Evolutionary conservation across 495 filamentous ascomycete species (phyloP).

Genomic region (Penicillium herquei): DNA sequence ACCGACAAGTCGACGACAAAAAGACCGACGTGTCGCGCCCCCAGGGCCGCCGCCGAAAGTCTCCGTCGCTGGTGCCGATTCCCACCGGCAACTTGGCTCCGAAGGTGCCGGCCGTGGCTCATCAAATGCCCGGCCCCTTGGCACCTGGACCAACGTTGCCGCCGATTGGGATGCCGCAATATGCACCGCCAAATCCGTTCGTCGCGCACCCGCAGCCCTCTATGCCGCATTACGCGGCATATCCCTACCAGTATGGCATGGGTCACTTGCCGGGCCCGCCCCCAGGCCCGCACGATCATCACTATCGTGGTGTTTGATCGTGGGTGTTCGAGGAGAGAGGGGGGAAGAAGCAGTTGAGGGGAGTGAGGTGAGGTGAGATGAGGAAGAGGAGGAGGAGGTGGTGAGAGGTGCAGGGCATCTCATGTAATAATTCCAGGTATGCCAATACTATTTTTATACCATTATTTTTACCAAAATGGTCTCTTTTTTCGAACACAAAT

Average conservation of each 20-base stretch:
- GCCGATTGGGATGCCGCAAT: slow-evolving; percentile 17
- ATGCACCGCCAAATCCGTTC: slow-evolving; percentile 17
- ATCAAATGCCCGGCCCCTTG: slow-evolving; percentile 22
- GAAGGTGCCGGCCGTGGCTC: slow-evolving; percentile 20
- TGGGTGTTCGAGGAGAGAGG: not conserved
- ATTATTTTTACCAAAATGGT: too few relatives aligned
- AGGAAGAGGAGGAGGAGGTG: too few relatives aligned
- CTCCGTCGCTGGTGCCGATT: slow-evolving; percentile 22
- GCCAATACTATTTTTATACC: too few relatives aligned
- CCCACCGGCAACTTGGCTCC: slow-evolving; percentile 26
- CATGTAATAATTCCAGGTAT: too few relatives aligned
- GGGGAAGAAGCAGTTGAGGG: not conserved
- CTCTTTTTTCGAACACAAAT: too few relatives aligned
- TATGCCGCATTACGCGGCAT: slow-evolving; percentile 22
- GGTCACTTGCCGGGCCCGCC: slow-evolving; percentile 10
- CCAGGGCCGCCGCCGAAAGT: slow-evolving; percentile 19
- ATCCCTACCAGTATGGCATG: slow-evolving; percentile 25
- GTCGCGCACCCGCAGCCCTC: slow-evolving; percentile 11
- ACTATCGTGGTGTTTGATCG: slow-evolving; percentile 5
- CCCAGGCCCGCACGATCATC: slow-evolving; percentile 6
- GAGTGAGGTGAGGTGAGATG: too few relatives aligned
- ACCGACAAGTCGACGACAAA: slow-evolving; percentile 24
- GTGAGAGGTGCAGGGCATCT: too few relatives aligned
- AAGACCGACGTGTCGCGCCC: slow-evolving; percentile 20
- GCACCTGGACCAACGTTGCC: slow-evolving; percentile 17